These are phyloP conservation scores for Aschersonia sp. DNA, from an alignment of 2,329 filamentous ascomycete genomes.

Conservation along the genomic window DNA sequence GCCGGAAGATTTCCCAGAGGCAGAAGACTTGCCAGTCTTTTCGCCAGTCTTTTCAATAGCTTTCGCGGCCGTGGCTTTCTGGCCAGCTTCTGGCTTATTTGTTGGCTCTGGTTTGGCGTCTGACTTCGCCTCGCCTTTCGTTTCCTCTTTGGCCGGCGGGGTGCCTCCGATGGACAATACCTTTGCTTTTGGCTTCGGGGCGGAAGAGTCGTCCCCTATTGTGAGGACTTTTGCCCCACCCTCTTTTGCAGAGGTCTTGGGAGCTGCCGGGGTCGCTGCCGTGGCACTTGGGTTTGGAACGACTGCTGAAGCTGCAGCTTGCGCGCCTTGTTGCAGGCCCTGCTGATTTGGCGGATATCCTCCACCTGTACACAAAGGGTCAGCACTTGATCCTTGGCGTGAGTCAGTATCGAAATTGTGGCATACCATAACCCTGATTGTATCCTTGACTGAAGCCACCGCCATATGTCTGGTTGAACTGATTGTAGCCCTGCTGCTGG, in stretches of 20 bases:
- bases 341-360: constrained; percentile 39
- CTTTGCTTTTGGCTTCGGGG: constrained; percentile 39
- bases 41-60: constrained; percentile 86
- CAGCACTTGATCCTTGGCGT: too few relatives aligned
- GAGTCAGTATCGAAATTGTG: neutral
- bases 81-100: constrained; percentile 49
- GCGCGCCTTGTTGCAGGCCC: constrained; percentile 27
- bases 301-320: constrained; percentile 4
- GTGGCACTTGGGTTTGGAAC: constrained; percentile 8
- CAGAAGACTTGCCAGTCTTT: constrained; percentile 24
- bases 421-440: constrained; percentile 28
- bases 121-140: constrained; percentile 28
- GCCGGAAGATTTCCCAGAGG: constrained; percentile 38
- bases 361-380: constrained; percentile 18
- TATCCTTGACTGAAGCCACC: constrained; percentile 35
- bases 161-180: constrained; percentile 27
- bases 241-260: constrained; percentile 31
- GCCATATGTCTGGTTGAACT: constrained; percentile 39
- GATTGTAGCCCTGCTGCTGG: constrained; percentile 29
- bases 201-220: constrained; percentile 45
- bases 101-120: constrained; percentile 34
- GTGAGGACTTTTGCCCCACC: constrained; percentile 51
- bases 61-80: constrained; percentile 77
- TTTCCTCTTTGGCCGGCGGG: constrained; percentile 18
- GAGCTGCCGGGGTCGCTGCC: constrained; percentile 22